A percentile compares a stretch with the other conserved stretches of the same genome.
Conservation (phyloP, 768 basidiomycete species). For the Crucibulum laeve region DNA sequence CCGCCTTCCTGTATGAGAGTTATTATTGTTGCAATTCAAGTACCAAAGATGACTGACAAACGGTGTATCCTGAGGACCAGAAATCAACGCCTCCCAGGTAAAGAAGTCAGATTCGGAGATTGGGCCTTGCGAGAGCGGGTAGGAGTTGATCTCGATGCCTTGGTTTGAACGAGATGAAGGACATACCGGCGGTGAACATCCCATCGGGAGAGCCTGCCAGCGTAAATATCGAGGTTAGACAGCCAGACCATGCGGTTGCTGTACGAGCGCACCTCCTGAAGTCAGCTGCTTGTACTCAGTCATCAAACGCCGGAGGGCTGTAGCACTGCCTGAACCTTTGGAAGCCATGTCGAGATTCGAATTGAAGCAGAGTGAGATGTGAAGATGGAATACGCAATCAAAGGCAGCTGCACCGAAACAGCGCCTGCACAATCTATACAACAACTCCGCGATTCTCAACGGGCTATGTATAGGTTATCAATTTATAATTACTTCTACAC, state of each 20-base stretch:
- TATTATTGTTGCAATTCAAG: conserved; percentile 2
- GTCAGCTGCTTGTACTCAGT: conserved; percentile 89
- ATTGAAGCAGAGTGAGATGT: not conserved
- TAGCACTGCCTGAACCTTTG: conserved; percentile 52
- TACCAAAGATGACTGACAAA: conserved; percentile 51
- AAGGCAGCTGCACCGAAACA: no score
- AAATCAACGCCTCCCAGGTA: conserved; percentile 93
- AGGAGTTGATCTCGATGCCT: conserved; percentile 3
- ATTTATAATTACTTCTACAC: no score
- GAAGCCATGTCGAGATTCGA: conserved; percentile 37
- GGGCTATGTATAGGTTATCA: no score
- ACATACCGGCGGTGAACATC: conserved; percentile 89
- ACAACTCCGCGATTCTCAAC: no score
- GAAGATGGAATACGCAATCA: no score
- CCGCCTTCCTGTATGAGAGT: conserved; percentile 74
- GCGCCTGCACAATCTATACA: no score
- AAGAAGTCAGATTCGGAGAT: conserved; percentile 92
- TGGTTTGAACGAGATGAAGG: conserved; percentile 4
- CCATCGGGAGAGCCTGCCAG: conserved; percentile 77
- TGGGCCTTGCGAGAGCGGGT: conserved; percentile 50
- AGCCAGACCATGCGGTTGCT: not conserved
- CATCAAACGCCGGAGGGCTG: conserved; percentile 85
- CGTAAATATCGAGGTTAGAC: not conserved
- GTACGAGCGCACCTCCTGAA: conserved; percentile 55
- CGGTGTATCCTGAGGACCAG: conserved; percentile 91